Conservation (phyloP, 1,284 basidiomycete genomes). For the Cryptococcus amylolentus region DNA sequence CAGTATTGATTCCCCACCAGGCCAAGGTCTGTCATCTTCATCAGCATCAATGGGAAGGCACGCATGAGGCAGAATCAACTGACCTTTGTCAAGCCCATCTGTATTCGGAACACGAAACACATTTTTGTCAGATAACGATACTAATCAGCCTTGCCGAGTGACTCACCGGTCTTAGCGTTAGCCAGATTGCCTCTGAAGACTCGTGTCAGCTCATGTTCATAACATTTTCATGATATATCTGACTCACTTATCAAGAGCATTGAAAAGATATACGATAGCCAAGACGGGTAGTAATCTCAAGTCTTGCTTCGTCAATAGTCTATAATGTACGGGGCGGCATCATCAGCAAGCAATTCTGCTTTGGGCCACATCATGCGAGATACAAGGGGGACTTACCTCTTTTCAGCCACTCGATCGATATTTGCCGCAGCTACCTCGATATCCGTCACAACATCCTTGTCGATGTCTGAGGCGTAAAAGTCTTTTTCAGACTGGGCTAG, state of each 20-base stretch:
- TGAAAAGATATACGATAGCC: slow-evolving; percentile 28
- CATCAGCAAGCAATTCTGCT: background rate
- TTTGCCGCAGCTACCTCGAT: background rate
- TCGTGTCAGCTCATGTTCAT: too few species aligned
- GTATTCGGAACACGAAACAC: too few species aligned
- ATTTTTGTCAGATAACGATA: background rate
- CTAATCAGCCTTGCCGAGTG: background rate
- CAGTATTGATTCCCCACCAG: slow-evolving; percentile 26
- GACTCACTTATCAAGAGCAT: slow-evolving; percentile 54
- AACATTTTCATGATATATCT: background rate
- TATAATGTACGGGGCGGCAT: background rate
- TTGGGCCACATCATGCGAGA: background rate
- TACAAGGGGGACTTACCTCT: background rate
- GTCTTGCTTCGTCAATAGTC: slow-evolving; percentile 13
- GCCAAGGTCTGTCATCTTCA: slow-evolving; percentile 25
- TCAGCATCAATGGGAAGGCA: background rate
- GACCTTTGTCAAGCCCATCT: slow-evolving; percentile 51
- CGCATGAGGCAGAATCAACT: background rate
- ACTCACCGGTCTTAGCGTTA: slow-evolving; percentile 54
- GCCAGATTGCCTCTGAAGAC: slow-evolving; percentile 51
- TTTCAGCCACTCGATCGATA: background rate
- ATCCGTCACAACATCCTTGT: background rate
- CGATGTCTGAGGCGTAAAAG: background rate
- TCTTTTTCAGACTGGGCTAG: background rate
- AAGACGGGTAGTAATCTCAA: slow-evolving; percentile 15